phyloP scores from a whole-genome alignment of 1,139 yeast species.

The Diutina rugosa region DNA sequence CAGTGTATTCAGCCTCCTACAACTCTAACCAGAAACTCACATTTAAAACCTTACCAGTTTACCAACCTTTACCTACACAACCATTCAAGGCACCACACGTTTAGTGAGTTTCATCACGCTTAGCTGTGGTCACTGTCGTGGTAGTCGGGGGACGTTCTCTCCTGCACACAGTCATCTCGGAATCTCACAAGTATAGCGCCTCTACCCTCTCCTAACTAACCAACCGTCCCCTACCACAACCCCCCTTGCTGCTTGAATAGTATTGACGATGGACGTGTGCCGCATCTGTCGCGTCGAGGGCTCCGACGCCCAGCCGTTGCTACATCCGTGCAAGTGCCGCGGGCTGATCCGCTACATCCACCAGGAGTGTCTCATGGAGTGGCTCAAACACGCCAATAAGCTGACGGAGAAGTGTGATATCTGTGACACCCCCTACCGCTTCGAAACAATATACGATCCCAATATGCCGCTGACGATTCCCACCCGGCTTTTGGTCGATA shows the following conservation, averaged over 20 bases:
- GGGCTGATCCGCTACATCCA: constrained; percentile 92
- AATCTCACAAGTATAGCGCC: too few species aligned
- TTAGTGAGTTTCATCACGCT: too few species aligned
- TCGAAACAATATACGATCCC: constrained; percentile 59
- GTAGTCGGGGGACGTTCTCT: too few species aligned
- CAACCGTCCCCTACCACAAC: neutral
- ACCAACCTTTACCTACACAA: too few species aligned
- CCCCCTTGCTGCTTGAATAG: too few species aligned
- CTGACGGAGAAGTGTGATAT: constrained; percentile 70
- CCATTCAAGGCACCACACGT: too few species aligned
- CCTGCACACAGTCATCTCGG: too few species aligned
- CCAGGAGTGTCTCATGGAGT: constrained; percentile 80
- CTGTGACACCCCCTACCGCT: constrained; percentile 67
- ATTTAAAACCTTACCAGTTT: too few species aligned
- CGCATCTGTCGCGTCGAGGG: constrained; percentile 92
- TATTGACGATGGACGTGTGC: constrained; percentile 31
- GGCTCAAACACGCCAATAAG: constrained; percentile 62
- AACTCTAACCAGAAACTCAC: too few species aligned
- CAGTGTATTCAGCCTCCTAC: too few species aligned
- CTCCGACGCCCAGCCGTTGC: constrained; percentile 65
- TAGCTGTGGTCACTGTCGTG: too few species aligned
- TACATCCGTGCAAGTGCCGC: constrained; percentile 86
- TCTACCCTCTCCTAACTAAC: too few species aligned
- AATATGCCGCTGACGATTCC: constrained; percentile 64
- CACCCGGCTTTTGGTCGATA: constrained; percentile 25